A percentile compares a stretch with the other conserved stretches of the same genome.
These are phyloP conservation scores for Phycomyces blakesleeanus DNA, from an alignment of 192 early-diverging fungal genomes.

Conservation along the genomic window DNA sequence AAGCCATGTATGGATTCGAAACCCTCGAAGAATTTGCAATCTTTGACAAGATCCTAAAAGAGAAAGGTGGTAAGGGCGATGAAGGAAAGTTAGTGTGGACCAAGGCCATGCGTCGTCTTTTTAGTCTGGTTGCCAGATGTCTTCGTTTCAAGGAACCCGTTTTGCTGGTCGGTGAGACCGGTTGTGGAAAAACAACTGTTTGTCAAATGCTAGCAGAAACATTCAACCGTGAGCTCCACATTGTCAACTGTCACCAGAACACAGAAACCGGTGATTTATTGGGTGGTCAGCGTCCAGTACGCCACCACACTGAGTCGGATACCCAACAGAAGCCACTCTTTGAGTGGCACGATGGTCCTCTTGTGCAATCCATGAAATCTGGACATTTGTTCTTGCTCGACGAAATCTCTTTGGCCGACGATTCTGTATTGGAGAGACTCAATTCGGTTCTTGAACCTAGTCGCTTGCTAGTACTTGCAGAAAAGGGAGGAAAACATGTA, in stretches of 20 bases:
- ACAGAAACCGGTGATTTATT: conserved; percentile 93
- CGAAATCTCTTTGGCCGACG: conserved; percentile 97
- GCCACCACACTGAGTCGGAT: conserved; percentile 60
- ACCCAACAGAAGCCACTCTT: conserved; percentile 59
- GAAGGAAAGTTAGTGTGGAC: conserved; percentile 89
- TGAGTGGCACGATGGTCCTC: conserved; percentile 96
- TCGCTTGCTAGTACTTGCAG: conserved; percentile 81
- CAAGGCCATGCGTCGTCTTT: conserved; percentile 85
- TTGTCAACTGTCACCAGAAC: conserved; percentile 97
- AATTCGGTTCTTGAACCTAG: conserved; percentile 92
- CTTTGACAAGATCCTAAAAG: conserved; percentile 31
- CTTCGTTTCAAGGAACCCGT: conserved; percentile 85
- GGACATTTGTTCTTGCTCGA: conserved; percentile 92
- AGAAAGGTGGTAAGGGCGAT: conserved; percentile 15
- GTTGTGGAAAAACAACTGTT: conserved; percentile 97
- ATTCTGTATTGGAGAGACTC: conserved; percentile 94
- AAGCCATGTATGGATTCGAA: conserved; percentile 58
- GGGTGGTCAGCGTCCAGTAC: conserved; percentile 88
- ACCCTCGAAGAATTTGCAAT: conserved; percentile 51
- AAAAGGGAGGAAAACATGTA: conserved; percentile 76
- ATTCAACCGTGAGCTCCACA: conserved; percentile 59
- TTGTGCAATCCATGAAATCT: conserved; percentile 83
- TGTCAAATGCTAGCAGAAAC: conserved; percentile 87
- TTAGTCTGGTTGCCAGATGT: conserved; percentile 79
- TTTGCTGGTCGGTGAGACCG: conserved; percentile 94